Percentiles rank a stretch among this genome's conserved stretches.
phyloP scores from a whole-genome alignment of 768 basidiomycete species.

The Boletus subparvulus region DNA sequence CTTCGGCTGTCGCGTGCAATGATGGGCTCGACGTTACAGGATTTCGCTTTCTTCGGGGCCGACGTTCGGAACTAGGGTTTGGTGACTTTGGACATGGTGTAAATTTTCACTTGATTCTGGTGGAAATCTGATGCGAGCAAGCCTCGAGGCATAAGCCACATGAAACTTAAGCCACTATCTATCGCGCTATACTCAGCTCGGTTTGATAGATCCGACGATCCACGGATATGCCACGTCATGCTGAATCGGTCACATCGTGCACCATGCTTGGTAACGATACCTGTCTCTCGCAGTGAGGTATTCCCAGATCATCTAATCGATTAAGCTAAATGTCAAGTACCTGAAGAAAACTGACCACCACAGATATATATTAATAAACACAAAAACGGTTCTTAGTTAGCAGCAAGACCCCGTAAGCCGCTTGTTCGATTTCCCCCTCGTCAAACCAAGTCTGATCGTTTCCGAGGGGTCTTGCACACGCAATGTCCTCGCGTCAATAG shows the following conservation, averaged over 20 bases:
- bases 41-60: background rate
- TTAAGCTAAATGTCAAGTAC: background rate
- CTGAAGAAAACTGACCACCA: background rate
- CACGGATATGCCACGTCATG: background rate
- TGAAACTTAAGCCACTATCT: background rate
- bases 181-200: background rate
- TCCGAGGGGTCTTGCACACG: slow-evolving; percentile 39
- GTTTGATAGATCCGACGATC: background rate
- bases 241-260: background rate
- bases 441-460: slow-evolving; percentile 38
- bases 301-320: background rate
- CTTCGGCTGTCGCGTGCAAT: background rate
- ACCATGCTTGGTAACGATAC: background rate
- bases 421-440: slow-evolving; percentile 10
- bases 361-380: slow-evolving; percentile 27
- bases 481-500: slow-evolving; percentile 45
- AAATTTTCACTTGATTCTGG: background rate
- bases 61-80: background rate
- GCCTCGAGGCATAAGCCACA: background rate
- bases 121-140: background rate
- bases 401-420: slow-evolving; percentile 19
- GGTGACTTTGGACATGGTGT: background rate
- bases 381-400: background rate
- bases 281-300: background rate
- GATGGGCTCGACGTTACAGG: background rate